phyloP scores from a whole-genome alignment of 495 filamentous ascomycete genomes.

The Filosporella fistucella region DNA sequence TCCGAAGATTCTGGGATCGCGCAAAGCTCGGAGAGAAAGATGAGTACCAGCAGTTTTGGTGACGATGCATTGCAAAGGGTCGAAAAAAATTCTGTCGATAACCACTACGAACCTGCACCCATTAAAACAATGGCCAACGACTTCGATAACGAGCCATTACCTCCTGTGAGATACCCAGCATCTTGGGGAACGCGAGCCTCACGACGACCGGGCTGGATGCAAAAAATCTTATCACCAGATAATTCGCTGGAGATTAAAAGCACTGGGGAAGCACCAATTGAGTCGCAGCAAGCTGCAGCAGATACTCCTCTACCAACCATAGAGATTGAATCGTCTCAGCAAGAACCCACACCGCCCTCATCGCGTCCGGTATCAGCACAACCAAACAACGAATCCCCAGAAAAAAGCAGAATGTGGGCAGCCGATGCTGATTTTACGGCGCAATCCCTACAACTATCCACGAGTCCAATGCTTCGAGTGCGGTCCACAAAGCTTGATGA shows the following conservation, averaged over 20 bases:
- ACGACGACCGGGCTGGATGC: constrained; percentile 14
- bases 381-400: constrained; percentile 32
- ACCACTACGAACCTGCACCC: no score
- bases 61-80: no score
- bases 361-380: constrained; percentile 32
- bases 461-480: constrained; percentile 49
- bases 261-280: constrained; percentile 7
- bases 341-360: constrained; percentile 28
- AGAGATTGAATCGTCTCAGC: constrained; percentile 35
- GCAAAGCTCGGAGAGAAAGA: no score
- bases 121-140: no score
- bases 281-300: constrained; percentile 15
- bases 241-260: constrained; percentile 21
- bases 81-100: no score
- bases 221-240: constrained; percentile 14
- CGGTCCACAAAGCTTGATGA: constrained; percentile 46
- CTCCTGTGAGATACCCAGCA: constrained; percentile 48
- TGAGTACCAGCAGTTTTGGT: constrained; percentile 29
- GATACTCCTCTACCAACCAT: constrained; percentile 42
- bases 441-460: constrained; percentile 54
- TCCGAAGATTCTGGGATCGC: no score
- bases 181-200: constrained; percentile 56
- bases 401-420: constrained; percentile 46
- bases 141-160: neutral
- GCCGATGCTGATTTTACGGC: constrained; percentile 61